These are phyloP conservation scores for Acanthamoeba rhysodes DNA, from an alignment of 208 protist genomes.

Conservation along the genomic window DNA sequence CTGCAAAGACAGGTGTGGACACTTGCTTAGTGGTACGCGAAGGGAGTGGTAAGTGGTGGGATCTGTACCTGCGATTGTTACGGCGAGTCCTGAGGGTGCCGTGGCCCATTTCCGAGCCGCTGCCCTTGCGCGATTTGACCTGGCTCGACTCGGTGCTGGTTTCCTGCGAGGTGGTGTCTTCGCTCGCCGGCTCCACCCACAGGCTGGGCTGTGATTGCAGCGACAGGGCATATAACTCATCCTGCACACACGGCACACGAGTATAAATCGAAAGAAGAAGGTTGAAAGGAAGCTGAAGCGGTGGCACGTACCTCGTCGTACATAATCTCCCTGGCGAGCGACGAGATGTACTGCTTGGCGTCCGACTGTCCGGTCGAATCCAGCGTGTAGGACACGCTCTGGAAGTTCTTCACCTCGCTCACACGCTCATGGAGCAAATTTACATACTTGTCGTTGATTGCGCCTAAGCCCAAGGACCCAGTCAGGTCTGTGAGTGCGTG, in stretches of 20 bases:
- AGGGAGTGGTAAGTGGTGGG: not conserved
- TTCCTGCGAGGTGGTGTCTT: not conserved
- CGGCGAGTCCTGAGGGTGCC: not conserved
- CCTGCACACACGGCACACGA: not conserved
- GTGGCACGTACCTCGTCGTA: not conserved
- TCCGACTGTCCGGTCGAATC: not conserved
- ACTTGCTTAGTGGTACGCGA: too few species aligned
- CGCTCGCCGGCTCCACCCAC: slow-evolving; percentile 27
- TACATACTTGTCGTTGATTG: slow-evolving; percentile 34
- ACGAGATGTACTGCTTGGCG: not conserved
- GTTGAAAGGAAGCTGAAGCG: not conserved
- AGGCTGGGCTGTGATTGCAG: slow-evolving; percentile 43
- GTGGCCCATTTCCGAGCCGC: not conserved
- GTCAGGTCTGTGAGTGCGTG: not conserved
- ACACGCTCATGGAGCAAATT: not conserved
- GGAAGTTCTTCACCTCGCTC: not conserved
- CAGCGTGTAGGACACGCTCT: not conserved
- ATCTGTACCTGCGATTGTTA: not conserved
- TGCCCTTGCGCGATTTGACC: not conserved
- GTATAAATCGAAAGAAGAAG: not conserved
- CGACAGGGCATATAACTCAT: slow-evolving; percentile 48
- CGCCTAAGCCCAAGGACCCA: not conserved
- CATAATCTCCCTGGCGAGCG: not conserved
- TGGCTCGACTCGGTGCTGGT: not conserved
- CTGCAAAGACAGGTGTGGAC: too few species aligned